Conservation (phyloP, 768 basidiomycete genomes). For the Boletus sp. region DNA sequence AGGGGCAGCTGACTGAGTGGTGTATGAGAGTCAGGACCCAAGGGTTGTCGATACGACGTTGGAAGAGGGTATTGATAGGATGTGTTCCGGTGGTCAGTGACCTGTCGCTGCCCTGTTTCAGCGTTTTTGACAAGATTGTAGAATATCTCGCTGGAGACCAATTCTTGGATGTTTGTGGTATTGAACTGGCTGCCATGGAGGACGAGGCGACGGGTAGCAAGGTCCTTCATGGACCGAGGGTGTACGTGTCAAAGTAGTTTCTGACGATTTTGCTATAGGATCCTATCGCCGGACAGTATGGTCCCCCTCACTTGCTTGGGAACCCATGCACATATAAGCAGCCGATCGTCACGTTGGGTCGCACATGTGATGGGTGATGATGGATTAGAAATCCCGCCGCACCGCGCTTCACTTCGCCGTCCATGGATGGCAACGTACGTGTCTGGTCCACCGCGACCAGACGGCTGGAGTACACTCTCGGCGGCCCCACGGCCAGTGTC, state of each 20-base stretch:
- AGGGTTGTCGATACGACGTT: no score
- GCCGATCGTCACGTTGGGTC: neutral
- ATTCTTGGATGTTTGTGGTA: constrained; percentile 53
- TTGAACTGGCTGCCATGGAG: constrained; percentile 45
- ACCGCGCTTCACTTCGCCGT: constrained; percentile 89
- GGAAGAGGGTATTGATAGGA: no score
- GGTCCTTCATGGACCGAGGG: constrained; percentile 49
- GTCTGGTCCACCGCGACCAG: constrained; percentile 83
- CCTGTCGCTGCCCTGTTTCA: neutral
- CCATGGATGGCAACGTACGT: constrained; percentile 93
- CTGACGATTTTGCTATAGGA: no score
- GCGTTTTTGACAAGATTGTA: constrained; percentile 26
- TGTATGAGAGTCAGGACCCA: constrained; percentile 43
- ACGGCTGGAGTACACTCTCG: no score
- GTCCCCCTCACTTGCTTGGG: constrained; percentile 92
- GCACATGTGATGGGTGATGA: constrained; percentile 8
- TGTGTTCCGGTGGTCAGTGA: constrained; percentile 47
- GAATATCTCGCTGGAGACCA: constrained; percentile 67
- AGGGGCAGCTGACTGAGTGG: no score
- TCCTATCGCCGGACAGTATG: no score
- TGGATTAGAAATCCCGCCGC: constrained; percentile 61
- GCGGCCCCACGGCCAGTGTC: constrained; percentile 91
- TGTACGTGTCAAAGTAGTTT: no score
- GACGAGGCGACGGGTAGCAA: constrained; percentile 34
- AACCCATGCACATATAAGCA: constrained; percentile 86